Base-by-base conservation (phyloP, 2,329 filamentous ascomycete genomes). In the Aspergillus bombycis region DNA sequence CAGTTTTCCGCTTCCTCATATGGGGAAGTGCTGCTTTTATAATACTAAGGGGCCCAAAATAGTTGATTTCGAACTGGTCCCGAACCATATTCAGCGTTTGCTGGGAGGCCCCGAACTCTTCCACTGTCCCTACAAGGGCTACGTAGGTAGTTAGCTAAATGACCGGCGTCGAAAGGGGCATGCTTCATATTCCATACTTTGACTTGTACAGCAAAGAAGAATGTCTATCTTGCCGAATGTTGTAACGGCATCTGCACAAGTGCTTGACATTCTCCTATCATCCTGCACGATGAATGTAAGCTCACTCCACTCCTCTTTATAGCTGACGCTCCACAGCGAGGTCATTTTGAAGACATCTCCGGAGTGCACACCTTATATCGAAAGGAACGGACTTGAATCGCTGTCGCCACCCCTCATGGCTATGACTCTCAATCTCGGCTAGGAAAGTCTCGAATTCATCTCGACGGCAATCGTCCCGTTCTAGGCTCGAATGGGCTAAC, bases 41-140 rank as follows among this genome's bases (percentile, higher is more conserved):
- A 75, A 96, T 92, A 79, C 98, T 98, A 77, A 98, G 90, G 62
- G 96, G 93, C 0, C 92, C 93, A 78, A 98, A 98, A 83, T 96
- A 98, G 72, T 96, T 93, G 67, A 89, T 89, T 77, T 98, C 94
- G 76, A 98, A 97, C 76, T 97, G 94, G 73, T 96, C 92, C 65
- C 91, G 88, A 41, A 96, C 90, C 21, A 97, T 85, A 63, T 90
- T 93, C 69, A 90, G 86, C 1, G 92, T 93, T 50, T 88, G 86
- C 5, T 85, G 84, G 28, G 85, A 89, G 34, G 91, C 90, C 0
- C 90, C 89, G 30, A 97, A 83, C 78, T 99, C 95, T 79, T 98
- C 95, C 9, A 98, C 91, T 0, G 93, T 91, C 46, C 94, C 95
- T 38, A 98, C 88, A 36, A 97, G 87, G 67, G 93, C 92, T 93